Percentiles rank a stretch among this genome's conserved stretches.
Conservation (phyloP, 345 rosid species). For the Rhodamnia argentea region DNA sequence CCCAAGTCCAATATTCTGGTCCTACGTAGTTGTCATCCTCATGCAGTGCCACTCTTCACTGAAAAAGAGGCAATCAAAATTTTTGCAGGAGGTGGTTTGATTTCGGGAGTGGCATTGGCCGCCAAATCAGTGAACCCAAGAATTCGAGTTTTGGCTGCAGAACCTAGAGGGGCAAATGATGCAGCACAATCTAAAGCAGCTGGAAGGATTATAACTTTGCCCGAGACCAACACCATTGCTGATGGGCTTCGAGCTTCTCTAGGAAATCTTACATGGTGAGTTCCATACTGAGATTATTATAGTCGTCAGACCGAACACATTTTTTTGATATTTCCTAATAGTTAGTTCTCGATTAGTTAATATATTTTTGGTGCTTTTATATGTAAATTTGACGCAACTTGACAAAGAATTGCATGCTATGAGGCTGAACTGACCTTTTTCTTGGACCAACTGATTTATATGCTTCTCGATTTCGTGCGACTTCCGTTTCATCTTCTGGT, state of each 20-base stretch:
- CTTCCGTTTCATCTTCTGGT: background rate
- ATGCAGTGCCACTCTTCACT: background rate
- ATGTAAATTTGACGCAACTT: background rate
- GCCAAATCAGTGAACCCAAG: conserved; percentile 84
- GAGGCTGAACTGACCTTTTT: background rate
- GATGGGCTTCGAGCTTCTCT: conserved; percentile 90
- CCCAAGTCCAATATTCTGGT: background rate
- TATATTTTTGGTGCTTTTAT: background rate
- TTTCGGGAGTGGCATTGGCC: conserved; percentile 88
- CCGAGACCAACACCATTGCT: conserved; percentile 58
- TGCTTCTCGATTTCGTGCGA: background rate
- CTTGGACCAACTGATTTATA: background rate
- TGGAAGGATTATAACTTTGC: conserved; percentile 54
- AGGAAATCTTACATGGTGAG: conserved; percentile 79
- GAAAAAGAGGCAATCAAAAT: background rate
- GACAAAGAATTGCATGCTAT: background rate
- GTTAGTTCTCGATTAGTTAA: background rate
- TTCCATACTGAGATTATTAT: background rate
- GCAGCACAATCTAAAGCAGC: conserved; percentile 85
- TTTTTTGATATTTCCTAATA: background rate
- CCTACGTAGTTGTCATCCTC: background rate
- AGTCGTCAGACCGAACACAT: background rate
- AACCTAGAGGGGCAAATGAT: conserved; percentile 87
- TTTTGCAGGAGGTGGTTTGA: conserved; percentile 68
- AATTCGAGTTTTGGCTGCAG: conserved; percentile 72